Evolutionary conservation across 495 filamentous ascomycete genomes (phyloP).

Genomic region (Xylaria telfairii): DNA sequence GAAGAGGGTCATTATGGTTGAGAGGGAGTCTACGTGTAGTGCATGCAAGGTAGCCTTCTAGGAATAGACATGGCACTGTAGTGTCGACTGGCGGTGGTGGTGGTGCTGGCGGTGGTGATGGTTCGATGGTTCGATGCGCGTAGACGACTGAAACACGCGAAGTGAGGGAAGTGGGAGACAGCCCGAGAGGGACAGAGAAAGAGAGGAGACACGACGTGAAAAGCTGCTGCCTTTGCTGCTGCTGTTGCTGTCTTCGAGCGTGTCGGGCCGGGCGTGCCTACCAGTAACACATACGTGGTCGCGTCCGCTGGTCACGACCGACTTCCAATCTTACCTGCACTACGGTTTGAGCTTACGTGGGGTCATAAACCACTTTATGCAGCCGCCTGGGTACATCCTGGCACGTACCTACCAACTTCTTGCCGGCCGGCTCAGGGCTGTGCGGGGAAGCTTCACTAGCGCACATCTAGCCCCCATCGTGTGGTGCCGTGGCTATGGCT

Average conservation of each 20-base stretch:
- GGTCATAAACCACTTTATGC: conserved; percentile 10
- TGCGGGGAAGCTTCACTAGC: not conserved
- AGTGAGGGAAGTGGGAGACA: not conserved
- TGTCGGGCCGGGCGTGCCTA: not conserved
- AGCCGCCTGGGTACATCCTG: not conserved
- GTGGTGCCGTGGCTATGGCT: not conserved
- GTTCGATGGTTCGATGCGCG: not conserved
- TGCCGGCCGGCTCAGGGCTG: conserved; percentile 2
- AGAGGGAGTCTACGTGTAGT: not conserved
- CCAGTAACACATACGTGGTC: conserved; percentile 12
- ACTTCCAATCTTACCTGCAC: not conserved
- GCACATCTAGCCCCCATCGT: not conserved
- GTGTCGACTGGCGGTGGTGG: not conserved
- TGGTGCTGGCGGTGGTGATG: not conserved
- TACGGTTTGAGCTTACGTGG: conserved; percentile 5
- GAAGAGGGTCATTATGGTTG: not conserved
- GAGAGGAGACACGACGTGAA: not conserved
- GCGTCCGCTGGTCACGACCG: conserved; percentile 10
- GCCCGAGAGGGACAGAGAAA: not conserved
- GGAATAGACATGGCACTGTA: too few relatives aligned
- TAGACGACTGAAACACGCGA: not conserved
- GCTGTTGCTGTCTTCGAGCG: not conserved
- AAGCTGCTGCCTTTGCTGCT: not conserved
- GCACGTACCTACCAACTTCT: not conserved
- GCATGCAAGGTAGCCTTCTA: not conserved